phyloP scores from a whole-genome alignment of 345 rosid species.

The Heritiera fomes region DNA sequence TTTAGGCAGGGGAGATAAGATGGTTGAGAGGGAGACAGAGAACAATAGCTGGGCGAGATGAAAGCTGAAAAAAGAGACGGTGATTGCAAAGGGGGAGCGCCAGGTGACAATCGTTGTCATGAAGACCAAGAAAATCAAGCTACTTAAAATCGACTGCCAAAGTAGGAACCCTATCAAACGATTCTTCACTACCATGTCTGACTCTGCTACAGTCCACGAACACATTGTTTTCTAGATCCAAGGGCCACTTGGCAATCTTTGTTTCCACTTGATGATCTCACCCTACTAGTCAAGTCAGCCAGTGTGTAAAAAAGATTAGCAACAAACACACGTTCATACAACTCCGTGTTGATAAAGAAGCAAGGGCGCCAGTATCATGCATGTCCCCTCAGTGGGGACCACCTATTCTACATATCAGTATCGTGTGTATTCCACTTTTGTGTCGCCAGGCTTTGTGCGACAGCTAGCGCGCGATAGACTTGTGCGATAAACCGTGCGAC shows the following conservation, averaged over 20 bases:
- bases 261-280: conserved; percentile 46
- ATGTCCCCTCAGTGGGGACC: no score
- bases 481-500: no score
- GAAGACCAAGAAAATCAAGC: conserved; percentile 55
- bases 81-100: not conserved
- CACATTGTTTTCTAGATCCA: conserved; percentile 36
- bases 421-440: no score
- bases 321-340: conserved; percentile 88
- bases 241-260: conserved; percentile 53
- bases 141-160: conserved; percentile 68
- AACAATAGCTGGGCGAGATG: conserved; percentile 58
- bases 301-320: conserved; percentile 76
- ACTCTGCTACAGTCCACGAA: conserved; percentile 12
- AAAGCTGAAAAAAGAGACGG: conserved; percentile 46
- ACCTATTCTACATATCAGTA: no score
- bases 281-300: conserved; percentile 53
- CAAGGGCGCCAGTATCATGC: no score
- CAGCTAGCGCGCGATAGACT: no score
- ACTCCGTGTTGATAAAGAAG: conserved; percentile 90
- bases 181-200: conserved; percentile 48
- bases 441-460: no score
- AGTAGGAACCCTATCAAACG: conserved; percentile 63
- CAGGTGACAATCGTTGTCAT: conserved; percentile 36
- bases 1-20: conserved; percentile 45
- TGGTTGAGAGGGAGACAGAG: conserved; percentile 52